phyloP scores from a whole-genome alignment of 108 stramenopile genomes.

The Pseudonitzschia multiseries region DNA sequence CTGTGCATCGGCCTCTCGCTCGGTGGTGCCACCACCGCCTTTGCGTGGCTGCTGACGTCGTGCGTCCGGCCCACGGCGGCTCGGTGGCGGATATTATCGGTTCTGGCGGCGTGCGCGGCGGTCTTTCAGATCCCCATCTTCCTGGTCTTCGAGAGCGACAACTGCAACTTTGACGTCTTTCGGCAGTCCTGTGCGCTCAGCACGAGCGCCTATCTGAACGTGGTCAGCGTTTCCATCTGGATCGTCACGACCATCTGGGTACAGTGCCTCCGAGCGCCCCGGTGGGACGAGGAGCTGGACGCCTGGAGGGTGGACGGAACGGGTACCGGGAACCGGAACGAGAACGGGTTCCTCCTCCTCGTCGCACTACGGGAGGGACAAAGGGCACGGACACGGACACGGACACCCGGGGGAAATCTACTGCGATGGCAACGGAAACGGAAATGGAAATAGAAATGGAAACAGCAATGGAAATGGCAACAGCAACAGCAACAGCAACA shows the following conservation, averaged over 20 bases:
- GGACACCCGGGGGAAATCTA: no score
- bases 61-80: slow-evolving; percentile 28
- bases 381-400: no score
- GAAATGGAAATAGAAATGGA: no score
- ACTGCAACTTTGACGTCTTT: slow-evolving; percentile 24
- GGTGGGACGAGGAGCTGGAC: slow-evolving; percentile 29
- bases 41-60: slow-evolving; percentile 27
- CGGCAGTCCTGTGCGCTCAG: slow-evolving; percentile 28
- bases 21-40: slow-evolving; percentile 12
- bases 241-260: slow-evolving; percentile 36
- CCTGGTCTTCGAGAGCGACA: slow-evolving; percentile 30
- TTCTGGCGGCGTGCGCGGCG: slow-evolving; percentile 30
- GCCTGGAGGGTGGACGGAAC: slow-evolving; percentile 22
- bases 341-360: neutral
- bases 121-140: slow-evolving; percentile 38
- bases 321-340: no score
- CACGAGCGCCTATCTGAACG: slow-evolving; percentile 25
- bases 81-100: slow-evolving; percentile 34
- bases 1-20: slow-evolving; percentile 18
- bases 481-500: no score
- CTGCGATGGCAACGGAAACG: no score
- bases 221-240: slow-evolving; percentile 26
- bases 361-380: no score
- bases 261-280: slow-evolving; percentile 30
- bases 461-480: no score